A percentile compares a stretch with the other conserved stretches of the same genome.
Evolutionary conservation across 2,329 filamentous ascomycete genomes (phyloP).

Genomic region (Fusarium tricinctum): DNA sequence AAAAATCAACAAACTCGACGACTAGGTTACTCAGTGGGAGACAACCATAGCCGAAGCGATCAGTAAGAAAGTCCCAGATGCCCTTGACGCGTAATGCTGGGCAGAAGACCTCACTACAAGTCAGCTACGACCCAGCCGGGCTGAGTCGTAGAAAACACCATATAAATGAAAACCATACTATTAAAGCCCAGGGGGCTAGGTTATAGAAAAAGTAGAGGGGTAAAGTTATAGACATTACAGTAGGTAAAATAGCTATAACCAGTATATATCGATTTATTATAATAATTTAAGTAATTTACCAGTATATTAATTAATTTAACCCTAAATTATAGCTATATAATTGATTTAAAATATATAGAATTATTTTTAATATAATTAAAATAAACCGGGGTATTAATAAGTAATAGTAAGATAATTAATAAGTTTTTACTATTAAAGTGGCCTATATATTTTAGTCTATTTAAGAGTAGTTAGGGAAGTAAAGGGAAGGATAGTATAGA

Average conservation of each 20-base stretch:
- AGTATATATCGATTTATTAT: conserved; percentile 4
- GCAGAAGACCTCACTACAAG: background rate
- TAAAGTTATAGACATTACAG: conserved; percentile 1
- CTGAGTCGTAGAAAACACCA: conserved; percentile 8
- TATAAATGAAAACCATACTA: conserved; percentile 1
- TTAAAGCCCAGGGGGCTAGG: background rate
- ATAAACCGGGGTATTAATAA: background rate
- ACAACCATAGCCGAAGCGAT: too few relatives aligned
- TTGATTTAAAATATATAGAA: too few relatives aligned
- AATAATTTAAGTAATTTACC: too few relatives aligned
- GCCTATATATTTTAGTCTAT: background rate
- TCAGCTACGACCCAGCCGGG: background rate
- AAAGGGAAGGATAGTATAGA: background rate
- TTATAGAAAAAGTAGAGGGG: conserved; percentile 7
- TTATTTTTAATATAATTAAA: too few relatives aligned
- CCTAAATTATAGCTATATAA: too few relatives aligned
- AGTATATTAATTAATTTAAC: too few relatives aligned
- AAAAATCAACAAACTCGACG: too few relatives aligned
- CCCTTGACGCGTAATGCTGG: too few relatives aligned
- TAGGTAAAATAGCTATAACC: background rate
- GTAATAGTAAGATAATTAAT: background rate
- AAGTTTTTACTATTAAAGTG: background rate
- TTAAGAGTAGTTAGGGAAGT: background rate
- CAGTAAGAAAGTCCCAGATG: too few relatives aligned
- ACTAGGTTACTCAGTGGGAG: too few relatives aligned